Percentiles rank a stretch among this genome's conserved stretches.
phyloP scores from a whole-genome alignment of 2,329 filamentous ascomycete species.

The Aspergillus sclerotialis region DNA sequence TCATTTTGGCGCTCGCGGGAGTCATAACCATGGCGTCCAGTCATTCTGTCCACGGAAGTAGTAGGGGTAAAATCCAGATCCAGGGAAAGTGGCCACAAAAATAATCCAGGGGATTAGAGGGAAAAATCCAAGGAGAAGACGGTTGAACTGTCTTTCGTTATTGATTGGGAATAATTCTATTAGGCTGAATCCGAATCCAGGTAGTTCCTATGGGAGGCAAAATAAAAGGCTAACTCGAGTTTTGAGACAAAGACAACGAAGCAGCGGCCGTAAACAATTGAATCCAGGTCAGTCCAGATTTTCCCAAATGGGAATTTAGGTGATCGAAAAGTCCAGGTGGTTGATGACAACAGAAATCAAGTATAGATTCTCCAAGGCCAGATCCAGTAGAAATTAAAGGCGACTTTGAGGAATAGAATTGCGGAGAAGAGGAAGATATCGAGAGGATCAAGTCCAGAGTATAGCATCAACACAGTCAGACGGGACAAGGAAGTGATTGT shows the following conservation, averaged over 20 bases:
- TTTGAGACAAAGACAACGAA: background rate
- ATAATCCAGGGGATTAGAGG: background rate
- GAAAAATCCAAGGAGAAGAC: background rate
- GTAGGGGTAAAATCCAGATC: constrained; percentile 15
- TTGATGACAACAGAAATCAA: no score
- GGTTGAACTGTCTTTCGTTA: background rate
- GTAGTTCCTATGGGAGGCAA: no score
- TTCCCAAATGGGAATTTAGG: no score
- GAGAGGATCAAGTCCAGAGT: background rate
- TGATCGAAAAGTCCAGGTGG: no score
- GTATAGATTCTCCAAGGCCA: no score
- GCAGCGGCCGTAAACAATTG: background rate
- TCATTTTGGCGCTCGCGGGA: constrained; percentile 53
- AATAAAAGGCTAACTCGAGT: no score
- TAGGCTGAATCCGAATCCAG: background rate
- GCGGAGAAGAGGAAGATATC: background rate
- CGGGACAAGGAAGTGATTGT: constrained; percentile 14
- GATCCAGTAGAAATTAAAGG: no score
- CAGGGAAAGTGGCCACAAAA: constrained; percentile 19
- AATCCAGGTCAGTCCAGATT: no score
- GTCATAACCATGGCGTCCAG: constrained; percentile 28
- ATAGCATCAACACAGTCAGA: no score
- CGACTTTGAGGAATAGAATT: background rate
- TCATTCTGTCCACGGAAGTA: constrained; percentile 30
- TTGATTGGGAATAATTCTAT: background rate